Base-by-base conservation (phyloP, 805 yeast species). In the Pichia cabralensis region DNA sequence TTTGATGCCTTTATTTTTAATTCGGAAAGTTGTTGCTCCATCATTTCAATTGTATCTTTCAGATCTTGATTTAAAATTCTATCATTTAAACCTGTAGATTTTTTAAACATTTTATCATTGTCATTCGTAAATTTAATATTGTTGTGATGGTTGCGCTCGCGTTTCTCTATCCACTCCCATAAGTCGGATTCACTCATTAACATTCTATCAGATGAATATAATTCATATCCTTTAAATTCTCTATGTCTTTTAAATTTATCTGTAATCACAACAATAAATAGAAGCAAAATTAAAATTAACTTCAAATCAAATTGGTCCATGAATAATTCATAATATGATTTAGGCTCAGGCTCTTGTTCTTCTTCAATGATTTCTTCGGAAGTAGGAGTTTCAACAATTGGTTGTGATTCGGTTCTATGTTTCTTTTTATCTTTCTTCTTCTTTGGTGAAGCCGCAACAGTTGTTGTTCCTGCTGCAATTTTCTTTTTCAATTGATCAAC, bases 161-260 rank as follows among this genome's bases (percentile, higher is more conserved):
- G 39, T n/a, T 36, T 26, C 22, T 60, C 58, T 34, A 82, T 64
- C 94, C 94, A 82, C 30, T 72, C 67, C 92, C 92, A 82, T 28
- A 82, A 49, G 17, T 67, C 66, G 13, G 67, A 62, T 53, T 82
- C 86, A 39, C 74, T 70, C 36, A 64, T 61, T 39, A 60, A 46
- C 46, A 41, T 58, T 38, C 40, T 59, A 33, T n/a, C 71, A 13
- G 30, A 31, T n/a, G 27, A 21, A 14, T 42, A 42, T 16, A 39
- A 9, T 15, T 30, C 41, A 16, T 28, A 34, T n/a, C 33, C 37
- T n/a, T 12, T 24, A 13, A 30, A 17, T n/a, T 22, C 19, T 12
- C 16, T 20, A 7, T 17, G 11, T n/a, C 16, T 28, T 13, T 25
- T 18, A 9, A 34, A 19, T 29, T 41, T 43, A 33, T 44, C 52